A percentile compares a stretch with the other conserved stretches of the same genome.
Conservation (phyloP, 202 grass and related monocot genomes). For the Zoysia matrella region DNA sequence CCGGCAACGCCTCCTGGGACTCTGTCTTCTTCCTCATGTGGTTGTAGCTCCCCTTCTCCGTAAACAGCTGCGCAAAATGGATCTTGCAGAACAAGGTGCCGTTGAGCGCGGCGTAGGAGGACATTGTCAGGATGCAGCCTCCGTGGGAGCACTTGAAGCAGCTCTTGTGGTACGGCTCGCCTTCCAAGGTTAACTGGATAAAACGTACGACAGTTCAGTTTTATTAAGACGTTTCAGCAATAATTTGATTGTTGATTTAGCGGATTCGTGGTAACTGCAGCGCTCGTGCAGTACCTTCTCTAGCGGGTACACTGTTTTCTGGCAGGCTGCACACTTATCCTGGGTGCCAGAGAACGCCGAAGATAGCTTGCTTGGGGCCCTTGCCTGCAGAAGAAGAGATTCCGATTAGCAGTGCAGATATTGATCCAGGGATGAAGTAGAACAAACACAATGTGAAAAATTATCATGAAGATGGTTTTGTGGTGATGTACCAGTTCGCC, state of each 20-base stretch:
- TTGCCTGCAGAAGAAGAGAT: slow-evolving; percentile 52
- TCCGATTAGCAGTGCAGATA: slow-evolving; percentile 13
- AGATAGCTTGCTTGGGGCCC: slow-evolving; percentile 82
- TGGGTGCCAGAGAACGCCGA: slow-evolving; percentile 83
- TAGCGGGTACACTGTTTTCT: slow-evolving; percentile 91
- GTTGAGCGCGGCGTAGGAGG: slow-evolving; percentile 10
- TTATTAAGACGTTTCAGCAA: not conserved
- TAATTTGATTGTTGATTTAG: not conserved
- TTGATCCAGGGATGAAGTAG: slow-evolving; percentile 17
- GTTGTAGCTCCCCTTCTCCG: slow-evolving; percentile 97
- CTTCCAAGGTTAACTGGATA: slow-evolving; percentile 80
- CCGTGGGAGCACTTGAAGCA: slow-evolving; percentile 93
- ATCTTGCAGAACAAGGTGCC: slow-evolving; percentile 97
- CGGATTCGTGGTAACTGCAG: not conserved
- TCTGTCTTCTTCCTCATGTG: slow-evolving; percentile 76
- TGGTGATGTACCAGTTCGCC: slow-evolving; percentile 56
- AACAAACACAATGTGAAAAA: not conserved
- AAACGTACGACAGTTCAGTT: not conserved
- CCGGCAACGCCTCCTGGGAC: slow-evolving; percentile 54
- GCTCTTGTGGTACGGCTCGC: slow-evolving; percentile 92
- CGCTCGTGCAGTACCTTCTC: slow-evolving; percentile 67
- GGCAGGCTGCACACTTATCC: slow-evolving; percentile 82
- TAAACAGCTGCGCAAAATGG: slow-evolving; percentile 89
- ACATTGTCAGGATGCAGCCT: slow-evolving; percentile 84
- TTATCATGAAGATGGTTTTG: not conserved